Percentiles rank a stretch among this genome's conserved stretches.
These are phyloP conservation scores for Cutaneotrichosporon daszewskae DNA, from an alignment of 1,284 basidiomycete species.

Conservation along the genomic window DNA sequence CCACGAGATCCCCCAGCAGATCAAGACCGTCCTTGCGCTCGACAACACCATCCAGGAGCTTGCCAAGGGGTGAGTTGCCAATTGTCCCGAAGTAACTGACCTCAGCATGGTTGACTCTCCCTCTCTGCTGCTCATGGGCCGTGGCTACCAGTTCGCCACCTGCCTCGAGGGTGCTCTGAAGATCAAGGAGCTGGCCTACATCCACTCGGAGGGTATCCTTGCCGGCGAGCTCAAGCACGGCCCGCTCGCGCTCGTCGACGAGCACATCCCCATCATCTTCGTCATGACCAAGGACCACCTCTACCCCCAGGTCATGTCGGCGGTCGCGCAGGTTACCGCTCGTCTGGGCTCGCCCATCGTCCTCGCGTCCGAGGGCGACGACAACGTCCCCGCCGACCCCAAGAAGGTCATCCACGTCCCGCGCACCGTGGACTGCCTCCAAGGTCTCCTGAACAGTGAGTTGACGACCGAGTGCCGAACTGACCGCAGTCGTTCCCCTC, in stretches of 20 bases:
- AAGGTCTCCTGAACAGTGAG: slow-evolving; percentile 76
- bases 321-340: slow-evolving; percentile 92
- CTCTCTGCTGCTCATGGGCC: slow-evolving; percentile 94
- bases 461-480: not conserved
- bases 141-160: slow-evolving; percentile 96
- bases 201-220: slow-evolving; percentile 57
- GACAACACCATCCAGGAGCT: slow-evolving; percentile 78
- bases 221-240: slow-evolving; percentile 96
- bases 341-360: slow-evolving; percentile 95
- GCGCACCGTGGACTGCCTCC: slow-evolving; percentile 87
- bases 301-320: slow-evolving; percentile 89
- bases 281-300: slow-evolving; percentile 98
- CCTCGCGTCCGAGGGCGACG: slow-evolving; percentile 91
- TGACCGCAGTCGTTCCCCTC: slow-evolving; percentile 71
- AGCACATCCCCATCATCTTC: slow-evolving; percentile 97
- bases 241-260: slow-evolving; percentile 92
- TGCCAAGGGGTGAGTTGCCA: slow-evolving; percentile 68
- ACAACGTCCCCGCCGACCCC: slow-evolving; percentile 59
- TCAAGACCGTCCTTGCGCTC: slow-evolving; percentile 77
- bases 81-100: too few species aligned
- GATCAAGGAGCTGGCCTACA: slow-evolving; percentile 93
- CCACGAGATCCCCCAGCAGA: slow-evolving; percentile 81
- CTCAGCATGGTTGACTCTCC: too few species aligned
- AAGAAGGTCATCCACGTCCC: slow-evolving; percentile 88
- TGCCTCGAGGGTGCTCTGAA: slow-evolving; percentile 98